These are phyloP conservation scores for Tulasnella sp. DNA, from an alignment of 768 basidiomycete species.

Conservation along the genomic window DNA sequence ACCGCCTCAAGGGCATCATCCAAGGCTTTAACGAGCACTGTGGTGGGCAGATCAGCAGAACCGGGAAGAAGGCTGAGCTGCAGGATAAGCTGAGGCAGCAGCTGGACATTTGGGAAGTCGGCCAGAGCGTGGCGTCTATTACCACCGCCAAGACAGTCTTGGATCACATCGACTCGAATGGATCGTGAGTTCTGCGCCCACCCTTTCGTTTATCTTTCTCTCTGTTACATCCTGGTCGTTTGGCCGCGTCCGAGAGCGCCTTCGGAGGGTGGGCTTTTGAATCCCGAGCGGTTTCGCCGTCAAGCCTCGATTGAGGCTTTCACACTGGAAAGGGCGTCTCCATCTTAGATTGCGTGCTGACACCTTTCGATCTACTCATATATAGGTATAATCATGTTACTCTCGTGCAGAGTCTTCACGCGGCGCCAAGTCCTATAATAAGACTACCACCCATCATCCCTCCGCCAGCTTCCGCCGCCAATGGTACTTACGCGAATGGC, in stretches of 20 bases:
- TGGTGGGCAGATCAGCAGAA: slow-evolving; percentile 50
- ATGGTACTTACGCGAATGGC: neutral
- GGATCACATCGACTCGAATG: slow-evolving; percentile 39
- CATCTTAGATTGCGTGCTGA: no score
- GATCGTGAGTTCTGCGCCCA: slow-evolving; percentile 41
- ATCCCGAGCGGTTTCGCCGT: no score
- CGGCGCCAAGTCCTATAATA: neutral
- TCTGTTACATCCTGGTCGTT: neutral
- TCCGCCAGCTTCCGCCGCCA: neutral
- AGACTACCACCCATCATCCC: neutral
- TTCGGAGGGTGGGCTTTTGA: neutral
- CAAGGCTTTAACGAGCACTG: slow-evolving; percentile 71
- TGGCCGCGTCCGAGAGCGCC: neutral
- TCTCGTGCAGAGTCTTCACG: slow-evolving; percentile 1
- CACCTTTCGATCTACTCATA: no score
- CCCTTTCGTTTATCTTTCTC: neutral
- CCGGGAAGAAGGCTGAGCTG: slow-evolving; percentile 80
- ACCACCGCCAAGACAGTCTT: slow-evolving; percentile 55
- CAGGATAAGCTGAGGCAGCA: slow-evolving; percentile 58
- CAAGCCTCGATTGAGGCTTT: no score
- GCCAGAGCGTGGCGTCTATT: slow-evolving; percentile 53
- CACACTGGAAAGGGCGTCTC: no score
- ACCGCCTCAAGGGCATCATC: slow-evolving; percentile 74
- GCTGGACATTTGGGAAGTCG: slow-evolving; percentile 49
- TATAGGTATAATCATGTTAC: slow-evolving; percentile 3